Percentiles rank a stretch among this genome's conserved stretches.
These are phyloP conservation scores for Incumbomyces delicatus DNA, from an alignment of 2,329 filamentous ascomycete genomes.

Conservation along the genomic window DNA sequence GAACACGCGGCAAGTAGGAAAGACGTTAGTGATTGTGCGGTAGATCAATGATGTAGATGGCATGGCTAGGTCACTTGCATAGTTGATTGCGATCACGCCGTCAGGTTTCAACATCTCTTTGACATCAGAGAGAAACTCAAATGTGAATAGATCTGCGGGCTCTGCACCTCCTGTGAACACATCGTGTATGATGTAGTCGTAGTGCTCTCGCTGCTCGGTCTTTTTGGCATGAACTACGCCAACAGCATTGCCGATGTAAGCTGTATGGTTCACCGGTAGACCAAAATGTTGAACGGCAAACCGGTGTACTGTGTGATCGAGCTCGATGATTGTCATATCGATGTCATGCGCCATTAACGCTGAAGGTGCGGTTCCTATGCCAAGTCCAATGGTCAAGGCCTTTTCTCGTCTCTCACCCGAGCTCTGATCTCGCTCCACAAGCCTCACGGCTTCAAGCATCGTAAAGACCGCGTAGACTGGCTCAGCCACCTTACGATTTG, in stretches of 20 bases:
- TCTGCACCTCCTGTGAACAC: constrained; percentile 96
- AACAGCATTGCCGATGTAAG: constrained; percentile 75
- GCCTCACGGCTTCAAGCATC: constrained; percentile 82
- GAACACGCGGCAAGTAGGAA: constrained; percentile 85
- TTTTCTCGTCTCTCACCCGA: constrained; percentile 18
- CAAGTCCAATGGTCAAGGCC: constrained; percentile 81
- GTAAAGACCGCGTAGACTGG: constrained; percentile 94
- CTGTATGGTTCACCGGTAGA: constrained; percentile 64
- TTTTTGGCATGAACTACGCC: constrained; percentile 46
- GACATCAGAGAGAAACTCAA: constrained; percentile 68
- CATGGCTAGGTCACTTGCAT: constrained; percentile 76
- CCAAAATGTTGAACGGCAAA: constrained; percentile 77
- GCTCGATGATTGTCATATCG: constrained; percentile 86
- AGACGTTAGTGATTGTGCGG: constrained; percentile 70
- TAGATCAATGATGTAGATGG: constrained; percentile 69
- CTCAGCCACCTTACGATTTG: constrained; percentile 54
- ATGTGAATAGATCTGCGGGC: constrained; percentile 76
- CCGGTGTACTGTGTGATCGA: constrained; percentile 79
- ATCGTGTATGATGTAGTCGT: constrained; percentile 91
- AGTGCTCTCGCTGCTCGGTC: constrained; percentile 39
- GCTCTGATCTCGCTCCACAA: constrained; percentile 54
- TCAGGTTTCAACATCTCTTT: constrained; percentile 61
- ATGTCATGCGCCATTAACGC: constrained; percentile 81
- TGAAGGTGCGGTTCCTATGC: constrained; percentile 82
- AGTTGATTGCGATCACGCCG: constrained; percentile 89